Evolutionary conservation across 2,329 filamentous ascomycete genomes (phyloP), one percentile per base, ranked within the genome.

Genomic region (Pseudofabraea citricarpa): DNA sequence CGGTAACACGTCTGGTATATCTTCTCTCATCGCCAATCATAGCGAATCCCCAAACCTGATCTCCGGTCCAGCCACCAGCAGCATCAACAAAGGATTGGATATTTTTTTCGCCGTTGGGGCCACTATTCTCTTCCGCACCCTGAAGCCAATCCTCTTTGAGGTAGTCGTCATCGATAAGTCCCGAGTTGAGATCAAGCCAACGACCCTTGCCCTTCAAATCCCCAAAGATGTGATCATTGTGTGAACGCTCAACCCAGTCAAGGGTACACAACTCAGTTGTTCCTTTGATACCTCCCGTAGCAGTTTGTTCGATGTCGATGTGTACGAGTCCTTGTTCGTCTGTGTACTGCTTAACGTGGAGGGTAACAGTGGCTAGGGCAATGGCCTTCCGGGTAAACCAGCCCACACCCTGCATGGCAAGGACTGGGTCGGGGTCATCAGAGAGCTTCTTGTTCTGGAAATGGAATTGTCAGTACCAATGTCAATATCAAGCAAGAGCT

Each of bases 211-310:
- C 79, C 15, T 63, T 64, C 35, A 85, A 57, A 8, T 65, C 66
- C 21, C 83, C 83, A 58, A 85, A 87, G 53, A 86, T 70, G 58
- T 75, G 70, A 58, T 87, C 81, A 2, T 65, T 62, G 59, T 82
- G 79, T 20, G 69, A 65, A 20, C 73, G 69, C 48, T 61, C 64
- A 18, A 61, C 51, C 71, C 76, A 81, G 59, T 84, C 73, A 3
- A 84, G 63, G 1, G 59, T 65, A 37, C 83, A 75, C 6, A 65
- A 57, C 60, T 87, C 83, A 15, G 67, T 66, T 15, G 74, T 83
- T 44, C 73, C 77, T 44, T 72, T 71, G 35, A 86, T 67, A 27
- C 78, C 78, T 26, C 80, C 82, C 0, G 78, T 81, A n/a, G 73
- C 67, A n/a, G 72, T 67, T 55, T 85, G 81, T 22, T 76, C 72